Percentiles rank a stretch among this genome's conserved stretches.
phyloP scores from a whole-genome alignment of 768 basidiomycete species.

The Termitomyces sp. region DNA sequence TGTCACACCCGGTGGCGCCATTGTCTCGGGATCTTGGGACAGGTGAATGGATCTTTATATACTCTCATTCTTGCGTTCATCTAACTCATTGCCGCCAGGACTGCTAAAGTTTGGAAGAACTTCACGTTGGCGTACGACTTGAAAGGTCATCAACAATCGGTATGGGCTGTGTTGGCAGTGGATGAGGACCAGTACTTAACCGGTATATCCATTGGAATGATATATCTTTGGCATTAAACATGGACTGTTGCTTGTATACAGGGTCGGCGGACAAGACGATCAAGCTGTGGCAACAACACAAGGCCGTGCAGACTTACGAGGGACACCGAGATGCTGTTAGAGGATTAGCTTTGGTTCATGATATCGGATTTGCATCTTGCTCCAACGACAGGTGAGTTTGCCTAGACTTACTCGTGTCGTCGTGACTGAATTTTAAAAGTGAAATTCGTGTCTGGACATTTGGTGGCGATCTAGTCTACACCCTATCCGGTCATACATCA shows the following conservation, averaged over 20 bases:
- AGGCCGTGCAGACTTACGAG: conserved; percentile 67
- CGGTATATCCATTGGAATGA: conserved; percentile 41
- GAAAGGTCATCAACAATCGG: conserved; percentile 84
- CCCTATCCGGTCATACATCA: conserved; percentile 91
- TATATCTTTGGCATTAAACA: not conserved
- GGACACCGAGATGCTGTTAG: conserved; percentile 94
- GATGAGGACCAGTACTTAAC: conserved; percentile 78
- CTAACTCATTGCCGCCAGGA: conserved; percentile 45
- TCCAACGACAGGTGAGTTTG: conserved; percentile 81
- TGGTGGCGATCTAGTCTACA: conserved; percentile 71
- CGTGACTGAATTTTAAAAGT: conserved; percentile 36
- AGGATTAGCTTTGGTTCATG: conserved; percentile 72
- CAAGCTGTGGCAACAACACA: conserved; percentile 81
- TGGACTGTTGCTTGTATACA: conserved; percentile 21
- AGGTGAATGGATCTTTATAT: conserved; percentile 48
- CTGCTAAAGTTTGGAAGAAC: conserved; percentile 91
- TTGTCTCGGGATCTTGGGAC: conserved; percentile 98
- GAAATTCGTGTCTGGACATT: conserved; percentile 92
- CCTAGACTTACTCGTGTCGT: not conserved
- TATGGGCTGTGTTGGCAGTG: conserved; percentile 88
- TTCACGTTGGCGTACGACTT: conserved; percentile 72
- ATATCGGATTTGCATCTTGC: conserved; percentile 92
- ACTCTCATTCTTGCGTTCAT: not conserved
- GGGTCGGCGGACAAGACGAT: conserved; percentile 96
- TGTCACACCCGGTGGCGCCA: conserved; percentile 61